phyloP scores from a whole-genome alignment of 192 early-diverging fungal genomes.

The Coemansia sp. region DNA sequence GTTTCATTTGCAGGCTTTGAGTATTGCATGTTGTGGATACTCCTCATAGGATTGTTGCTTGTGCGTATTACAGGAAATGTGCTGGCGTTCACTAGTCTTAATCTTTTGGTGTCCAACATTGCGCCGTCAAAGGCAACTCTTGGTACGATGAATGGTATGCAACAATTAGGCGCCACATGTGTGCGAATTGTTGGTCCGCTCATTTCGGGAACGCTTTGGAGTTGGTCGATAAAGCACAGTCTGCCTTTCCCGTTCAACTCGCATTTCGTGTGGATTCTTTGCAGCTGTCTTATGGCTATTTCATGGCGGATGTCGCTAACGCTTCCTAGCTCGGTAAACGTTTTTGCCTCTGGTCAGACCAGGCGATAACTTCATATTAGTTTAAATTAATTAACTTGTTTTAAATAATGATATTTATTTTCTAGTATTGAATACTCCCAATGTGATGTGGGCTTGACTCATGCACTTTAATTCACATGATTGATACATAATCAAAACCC shows the following conservation, averaged over 20 bases:
- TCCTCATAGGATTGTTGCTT: conserved; percentile 20
- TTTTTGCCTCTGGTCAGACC: conserved; percentile 22
- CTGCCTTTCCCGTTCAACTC: conserved; percentile 41
- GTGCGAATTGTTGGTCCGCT: conserved; percentile 30
- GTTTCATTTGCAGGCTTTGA: not conserved
- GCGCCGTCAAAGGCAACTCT: conserved; percentile 32
- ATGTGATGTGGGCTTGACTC: too few species aligned
- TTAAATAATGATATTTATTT: too few species aligned
- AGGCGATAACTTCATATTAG: not conserved
- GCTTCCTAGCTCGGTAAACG: conserved; percentile 37
- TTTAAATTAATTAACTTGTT: not conserved
- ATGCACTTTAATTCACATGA: too few species aligned
- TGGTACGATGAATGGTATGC: conserved; percentile 37
- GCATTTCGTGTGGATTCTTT: conserved; percentile 37
- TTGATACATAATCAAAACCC: not conserved
- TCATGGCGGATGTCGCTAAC: conserved; percentile 9
- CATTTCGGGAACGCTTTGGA: conserved; percentile 32
- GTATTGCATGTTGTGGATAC: conserved; percentile 25
- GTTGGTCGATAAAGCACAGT: conserved; percentile 39
- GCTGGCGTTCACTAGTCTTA: conserved; percentile 37
- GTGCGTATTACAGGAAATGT: conserved; percentile 24
- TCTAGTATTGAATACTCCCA: too few species aligned
- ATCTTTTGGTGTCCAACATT: conserved; percentile 36
- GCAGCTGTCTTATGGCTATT: conserved; percentile 6
- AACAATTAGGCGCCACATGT: conserved; percentile 31